Base-by-base conservation (phyloP, 2,329 filamentous ascomycete genomes). In the Fusarium longipes region DNA sequence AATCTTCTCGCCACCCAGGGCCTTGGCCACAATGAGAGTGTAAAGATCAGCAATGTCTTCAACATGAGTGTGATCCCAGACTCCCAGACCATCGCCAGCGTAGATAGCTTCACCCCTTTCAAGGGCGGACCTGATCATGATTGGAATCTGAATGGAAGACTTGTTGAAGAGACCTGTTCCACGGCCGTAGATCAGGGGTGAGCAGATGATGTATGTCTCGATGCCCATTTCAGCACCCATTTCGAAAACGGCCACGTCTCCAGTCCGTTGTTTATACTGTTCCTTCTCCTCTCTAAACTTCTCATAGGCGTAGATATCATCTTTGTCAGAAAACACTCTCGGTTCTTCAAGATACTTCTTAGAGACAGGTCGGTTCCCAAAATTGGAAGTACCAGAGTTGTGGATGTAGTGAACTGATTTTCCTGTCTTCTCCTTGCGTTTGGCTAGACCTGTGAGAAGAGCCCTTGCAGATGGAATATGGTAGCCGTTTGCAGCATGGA, bases 311-410 rank as follows among this genome's bases (percentile, higher is more conserved):
- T 50, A 65, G 3, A 61, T 11, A 14, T 49, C 35, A 8, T 61
- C 57, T 7, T 43, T 56, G 2, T 62, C 57, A 0, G 48, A 62
- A n/a, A 62, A 56, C 1, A 20, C 25, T 1, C 17, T 45, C 0
- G 50, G 39, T 14, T 22, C 29, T 25, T 48, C 57, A 4, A 22
- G 20, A 10, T 62, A 45, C 6, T 14, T n/a, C 6, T 32, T 32
- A 0, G 58, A 62, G 8, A 55, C n/a, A 27, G 57, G 57, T 1
- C 30, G 29, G 1, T 62, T 43, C 2, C 57, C 42, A 33, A 62
- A 42, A 17, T 62, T 62, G 1, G 58, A 62, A 3, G 57, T 48
- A 2, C 58, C 57, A 8, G 58, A 62, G 30, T 45, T 62, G 29
- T 62, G 58, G 8, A 62, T 35, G 4, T 62, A 62, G 4, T 62